Evolutionary conservation across 2,329 filamentous ascomycete species (phyloP).

Genomic region (Dothidotthia symphoricarpi): DNA sequence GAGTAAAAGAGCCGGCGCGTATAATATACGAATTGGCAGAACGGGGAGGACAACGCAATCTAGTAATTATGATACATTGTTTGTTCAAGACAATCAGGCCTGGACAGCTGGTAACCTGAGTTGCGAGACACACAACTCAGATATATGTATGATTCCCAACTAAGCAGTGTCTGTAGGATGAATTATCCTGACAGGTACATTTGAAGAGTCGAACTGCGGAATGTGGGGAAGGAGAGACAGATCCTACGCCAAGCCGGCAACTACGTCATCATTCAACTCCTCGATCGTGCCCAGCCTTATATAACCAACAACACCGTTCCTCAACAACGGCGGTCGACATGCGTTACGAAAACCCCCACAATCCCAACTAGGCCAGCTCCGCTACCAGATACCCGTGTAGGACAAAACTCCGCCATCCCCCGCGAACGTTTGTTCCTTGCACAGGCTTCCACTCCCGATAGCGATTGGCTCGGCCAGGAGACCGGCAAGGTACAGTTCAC

Average conservation of each 20-base stretch:
- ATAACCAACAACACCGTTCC: neutral
- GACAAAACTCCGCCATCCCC: conserved; percentile 4
- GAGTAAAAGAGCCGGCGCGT: too few species aligned
- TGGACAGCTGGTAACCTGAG: too few species aligned
- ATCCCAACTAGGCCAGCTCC: conserved; percentile 4
- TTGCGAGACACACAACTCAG: too few species aligned
- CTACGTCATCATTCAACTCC: conserved; percentile 14
- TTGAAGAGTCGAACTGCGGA: too few species aligned
- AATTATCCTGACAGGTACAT: too few species aligned
- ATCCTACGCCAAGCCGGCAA: conserved; percentile 7
- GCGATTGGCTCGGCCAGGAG: conserved; percentile 9
- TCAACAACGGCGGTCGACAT: conserved; percentile 2
- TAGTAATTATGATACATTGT: too few species aligned
- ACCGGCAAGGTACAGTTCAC: conserved; percentile 10
- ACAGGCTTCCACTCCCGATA: neutral
- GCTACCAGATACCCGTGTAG: conserved; percentile 8
- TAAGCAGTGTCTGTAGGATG: too few species aligned
- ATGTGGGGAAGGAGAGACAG: too few species aligned
- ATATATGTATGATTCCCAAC: too few species aligned
- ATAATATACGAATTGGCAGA: too few species aligned
- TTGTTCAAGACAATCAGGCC: too few species aligned
- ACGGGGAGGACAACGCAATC: too few species aligned
- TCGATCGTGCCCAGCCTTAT: conserved; percentile 11
- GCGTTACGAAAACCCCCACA: conserved; percentile 4
- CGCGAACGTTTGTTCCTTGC: neutral